These are phyloP conservation scores for Suillus lakei DNA, from an alignment of 768 basidiomycete genomes.

Conservation along the genomic window DNA sequence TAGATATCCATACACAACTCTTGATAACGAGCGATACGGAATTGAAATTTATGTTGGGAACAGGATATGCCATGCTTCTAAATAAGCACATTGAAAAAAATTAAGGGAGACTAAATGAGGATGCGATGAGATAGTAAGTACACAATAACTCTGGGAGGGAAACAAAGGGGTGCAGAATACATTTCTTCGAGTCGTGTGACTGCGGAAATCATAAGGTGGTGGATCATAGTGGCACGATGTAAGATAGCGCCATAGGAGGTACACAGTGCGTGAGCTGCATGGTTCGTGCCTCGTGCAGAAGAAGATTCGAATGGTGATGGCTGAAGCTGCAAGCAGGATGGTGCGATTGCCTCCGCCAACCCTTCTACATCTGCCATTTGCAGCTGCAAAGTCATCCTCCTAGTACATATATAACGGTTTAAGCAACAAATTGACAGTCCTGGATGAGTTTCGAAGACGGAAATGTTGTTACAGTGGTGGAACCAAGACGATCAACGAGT, in stretches of 20 bases:
- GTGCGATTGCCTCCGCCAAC: conserved; percentile 8
- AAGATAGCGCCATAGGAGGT: neutral
- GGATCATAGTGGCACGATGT: neutral
- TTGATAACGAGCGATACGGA: neutral
- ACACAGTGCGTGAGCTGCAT: neutral
- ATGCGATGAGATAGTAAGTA: conserved; percentile 8
- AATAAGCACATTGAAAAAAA: conserved; percentile 4
- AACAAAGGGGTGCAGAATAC: neutral
- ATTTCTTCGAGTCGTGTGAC: neutral
- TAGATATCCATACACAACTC: neutral
- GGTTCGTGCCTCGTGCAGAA: conserved; percentile 5
- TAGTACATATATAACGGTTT: conserved; percentile 22
- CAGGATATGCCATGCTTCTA: conserved; percentile 3
- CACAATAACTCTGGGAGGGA: neutral
- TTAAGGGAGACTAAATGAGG: conserved; percentile 5
- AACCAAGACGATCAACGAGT: conserved; percentile 19
- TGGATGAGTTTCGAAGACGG: conserved; percentile 11
- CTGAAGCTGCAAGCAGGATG: neutral
- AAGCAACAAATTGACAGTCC: conserved; percentile 26
- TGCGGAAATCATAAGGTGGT: neutral
- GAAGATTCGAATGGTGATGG: conserved; percentile 14
- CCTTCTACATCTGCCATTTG: conserved; percentile 15
- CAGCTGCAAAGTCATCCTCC: neutral
- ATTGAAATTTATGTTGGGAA: neutral
- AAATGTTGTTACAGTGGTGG: conserved; percentile 21